Evolutionary conservation across 2,329 filamentous ascomycete genomes (phyloP).

Genomic region (Aspergillus candidus): DNA sequence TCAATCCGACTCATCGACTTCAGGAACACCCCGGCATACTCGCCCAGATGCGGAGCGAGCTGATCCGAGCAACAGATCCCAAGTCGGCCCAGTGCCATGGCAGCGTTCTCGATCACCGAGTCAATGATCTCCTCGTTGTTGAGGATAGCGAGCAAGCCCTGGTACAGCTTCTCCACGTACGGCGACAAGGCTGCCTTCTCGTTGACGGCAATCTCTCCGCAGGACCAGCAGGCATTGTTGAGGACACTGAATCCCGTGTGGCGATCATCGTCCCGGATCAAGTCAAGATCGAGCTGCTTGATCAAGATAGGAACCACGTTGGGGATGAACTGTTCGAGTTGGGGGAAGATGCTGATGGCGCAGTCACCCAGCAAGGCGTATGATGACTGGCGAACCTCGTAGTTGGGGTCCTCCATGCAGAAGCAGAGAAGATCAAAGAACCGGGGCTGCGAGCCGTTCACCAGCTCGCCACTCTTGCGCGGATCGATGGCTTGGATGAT

Average conservation of each 20-base stretch:
- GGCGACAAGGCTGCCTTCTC: conserved; percentile 65
- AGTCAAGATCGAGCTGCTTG: conserved; percentile 77
- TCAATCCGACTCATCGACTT: conserved; percentile 75
- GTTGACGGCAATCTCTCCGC: conserved; percentile 83
- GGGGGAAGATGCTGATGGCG: conserved; percentile 81
- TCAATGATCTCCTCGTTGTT: conserved; percentile 78
- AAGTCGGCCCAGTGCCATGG: conserved; percentile 82
- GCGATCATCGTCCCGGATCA: conserved; percentile 69
- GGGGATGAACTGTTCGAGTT: conserved; percentile 67
- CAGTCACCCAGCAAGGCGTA: conserved; percentile 94
- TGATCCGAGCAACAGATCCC: conserved; percentile 71
- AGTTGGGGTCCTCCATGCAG: conserved; percentile 85
- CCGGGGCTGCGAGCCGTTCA: conserved; percentile 67
- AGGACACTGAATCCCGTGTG: conserved; percentile 85
- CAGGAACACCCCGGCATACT: conserved; percentile 78
- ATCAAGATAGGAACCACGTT: conserved; percentile 73
- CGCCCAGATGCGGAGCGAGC: conserved; percentile 70
- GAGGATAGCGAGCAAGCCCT: conserved; percentile 73
- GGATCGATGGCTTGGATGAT: conserved; percentile 83
- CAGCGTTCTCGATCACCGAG: conserved; percentile 87
- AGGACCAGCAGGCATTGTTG: conserved; percentile 98
- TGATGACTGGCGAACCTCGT: conserved; percentile 92
- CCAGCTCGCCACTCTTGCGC: conserved; percentile 67
- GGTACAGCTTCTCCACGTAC: conserved; percentile 70
- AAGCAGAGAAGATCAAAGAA: conserved; percentile 88